Base-by-base conservation (phyloP, 2,329 filamentous ascomycete species). In the Chaetoscypha palmicola region DNA sequence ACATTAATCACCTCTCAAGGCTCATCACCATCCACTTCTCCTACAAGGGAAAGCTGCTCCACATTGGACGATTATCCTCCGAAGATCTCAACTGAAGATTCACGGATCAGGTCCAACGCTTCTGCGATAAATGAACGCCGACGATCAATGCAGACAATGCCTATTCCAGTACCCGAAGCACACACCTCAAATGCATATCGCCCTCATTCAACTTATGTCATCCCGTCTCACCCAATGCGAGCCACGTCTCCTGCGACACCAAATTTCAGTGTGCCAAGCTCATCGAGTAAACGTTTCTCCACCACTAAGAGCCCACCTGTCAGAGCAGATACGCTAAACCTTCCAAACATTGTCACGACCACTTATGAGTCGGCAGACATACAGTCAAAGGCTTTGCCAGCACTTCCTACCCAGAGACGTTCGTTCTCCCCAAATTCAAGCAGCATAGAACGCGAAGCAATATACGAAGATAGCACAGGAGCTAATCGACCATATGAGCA, bases 1-100 rank as follows among this genome's bases (percentile, higher is more conserved):
- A 82, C 79, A 2, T 64, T 77, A 20, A 57, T 79, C 5, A 81
- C 77, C 2, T 81, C 78, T 0, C 69, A 72, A 14, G 70, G 67
- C 22, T 79, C 77, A 1, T 81, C 78, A 0, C 74, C 76, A 2
- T 67, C 74, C 12, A 69, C 66, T 44, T 81, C 78, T 1, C 78
- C 79, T 0, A 69, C 68, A 1, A 65, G 69, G 10, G 72, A 74
- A 26, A 75, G 66, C 42, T 78, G 77, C 44, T 63, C 62, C 21
- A 48, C 48, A 9, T 52, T 54, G 21, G 58, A 61, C 19, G 55
- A 61, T n/a, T 31, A 24, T 11, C 35, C 47, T 7, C 28, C 43
- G 5, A 50, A 48, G 2, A 22, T 46, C 5, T 41, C 49, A n/a
- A 30, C 38, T 11, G 56, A 60, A 16, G 52, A 56, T 19, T 26